Percentiles rank a stretch among this genome's conserved stretches.
phyloP scores from a whole-genome alignment of 768 basidiomycete species.

The Coprinopsis marcescibilis region DNA sequence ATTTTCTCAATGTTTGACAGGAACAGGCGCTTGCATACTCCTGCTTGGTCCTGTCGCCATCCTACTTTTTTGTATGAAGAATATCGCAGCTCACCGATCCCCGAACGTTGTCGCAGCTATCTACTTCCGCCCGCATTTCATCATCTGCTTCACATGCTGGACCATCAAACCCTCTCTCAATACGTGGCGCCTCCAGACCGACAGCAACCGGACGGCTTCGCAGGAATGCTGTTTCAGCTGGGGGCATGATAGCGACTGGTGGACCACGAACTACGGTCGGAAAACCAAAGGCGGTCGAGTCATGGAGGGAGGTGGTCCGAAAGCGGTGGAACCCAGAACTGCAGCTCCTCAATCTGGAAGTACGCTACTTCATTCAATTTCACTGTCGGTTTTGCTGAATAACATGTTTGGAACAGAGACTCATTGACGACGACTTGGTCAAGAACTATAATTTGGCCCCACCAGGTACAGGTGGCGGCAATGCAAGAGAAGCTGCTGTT shows the following conservation, averaged over 20 bases:
- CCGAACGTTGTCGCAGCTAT: slow-evolving; percentile 30
- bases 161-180: slow-evolving; percentile 52
- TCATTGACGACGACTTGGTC: slow-evolving; percentile 73
- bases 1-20: slow-evolving; percentile 25
- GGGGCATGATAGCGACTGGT: slow-evolving; percentile 11
- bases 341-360: slow-evolving; percentile 78
- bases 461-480: slow-evolving; percentile 66
- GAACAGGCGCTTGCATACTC: slow-evolving; percentile 24
- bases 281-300: slow-evolving; percentile 42
- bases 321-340: slow-evolving; percentile 65
- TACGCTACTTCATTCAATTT: slow-evolving; percentile 32
- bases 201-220: slow-evolving; percentile 49
- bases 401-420: slow-evolving; percentile 62
- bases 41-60: slow-evolving; percentile 31
- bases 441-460: slow-evolving; percentile 64
- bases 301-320: slow-evolving; percentile 73
- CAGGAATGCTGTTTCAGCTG: slow-evolving; percentile 45
- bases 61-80: slow-evolving; percentile 30
- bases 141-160: slow-evolving; percentile 28
- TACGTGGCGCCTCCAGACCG: slow-evolving; percentile 58
- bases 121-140: slow-evolving; percentile 22
- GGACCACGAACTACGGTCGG: slow-evolving; percentile 19
- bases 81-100: slow-evolving; percentile 31
- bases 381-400: slow-evolving; percentile 14
- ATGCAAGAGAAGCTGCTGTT: slow-evolving; percentile 64